These are phyloP conservation scores for Sphaerobolus stellatus DNA, from an alignment of 1,284 basidiomycete species.

Conservation along the genomic window DNA sequence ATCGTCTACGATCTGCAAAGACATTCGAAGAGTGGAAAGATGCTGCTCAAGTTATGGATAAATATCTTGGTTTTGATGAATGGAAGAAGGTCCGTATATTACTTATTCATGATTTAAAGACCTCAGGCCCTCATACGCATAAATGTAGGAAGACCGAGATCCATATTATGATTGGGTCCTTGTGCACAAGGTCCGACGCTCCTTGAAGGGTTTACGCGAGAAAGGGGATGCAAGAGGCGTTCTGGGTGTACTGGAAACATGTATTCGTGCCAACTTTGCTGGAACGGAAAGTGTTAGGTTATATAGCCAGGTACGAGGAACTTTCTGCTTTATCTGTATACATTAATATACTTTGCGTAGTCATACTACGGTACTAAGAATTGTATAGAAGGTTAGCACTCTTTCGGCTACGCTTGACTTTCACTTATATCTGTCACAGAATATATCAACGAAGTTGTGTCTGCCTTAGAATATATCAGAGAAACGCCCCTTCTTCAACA, in stretches of 20 bases:
- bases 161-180: slow-evolving; percentile 87
- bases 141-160: slow-evolving; percentile 63
- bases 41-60: slow-evolving; percentile 77
- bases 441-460: slow-evolving; percentile 79
- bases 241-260: slow-evolving; percentile 89
- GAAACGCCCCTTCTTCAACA: slow-evolving; percentile 69
- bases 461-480: slow-evolving; percentile 72
- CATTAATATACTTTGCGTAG: slow-evolving; percentile 37
- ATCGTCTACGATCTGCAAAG: slow-evolving; percentile 69
- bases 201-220: slow-evolving; percentile 60
- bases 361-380: slow-evolving; percentile 89
- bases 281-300: slow-evolving; percentile 89
- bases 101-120: not conserved
- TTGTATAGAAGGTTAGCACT: slow-evolving; percentile 61
- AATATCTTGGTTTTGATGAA: slow-evolving; percentile 77
- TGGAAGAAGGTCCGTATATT: slow-evolving; percentile 72
- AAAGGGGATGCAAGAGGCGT: slow-evolving; percentile 81
- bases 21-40: slow-evolving; percentile 89
- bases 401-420: slow-evolving; percentile 4
- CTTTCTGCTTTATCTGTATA: slow-evolving; percentile 14
- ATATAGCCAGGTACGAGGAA: slow-evolving; percentile 75
- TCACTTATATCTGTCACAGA: slow-evolving; percentile 43
- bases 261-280: slow-evolving; percentile 91
- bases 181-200: slow-evolving; percentile 72
- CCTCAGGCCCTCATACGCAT: not conserved